Evolutionary conservation across 2,329 filamentous ascomycete genomes (phyloP), one percentile per base, ranked within the genome.

Genomic region (Cryphonectria japonica): DNA sequence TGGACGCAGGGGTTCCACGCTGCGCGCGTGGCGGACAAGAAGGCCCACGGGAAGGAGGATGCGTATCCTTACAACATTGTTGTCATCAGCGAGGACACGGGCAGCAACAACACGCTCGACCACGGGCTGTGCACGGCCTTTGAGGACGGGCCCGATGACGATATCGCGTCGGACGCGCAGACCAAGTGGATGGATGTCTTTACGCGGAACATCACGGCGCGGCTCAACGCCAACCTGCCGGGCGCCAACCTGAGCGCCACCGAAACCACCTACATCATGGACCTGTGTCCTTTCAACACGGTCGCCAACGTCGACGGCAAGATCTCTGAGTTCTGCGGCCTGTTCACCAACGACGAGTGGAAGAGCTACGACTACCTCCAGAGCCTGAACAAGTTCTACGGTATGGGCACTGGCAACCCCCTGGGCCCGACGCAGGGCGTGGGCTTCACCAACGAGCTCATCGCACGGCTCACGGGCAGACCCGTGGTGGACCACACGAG

Each of bases 351-450:
- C 19, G 79, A 86, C 0, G 94, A 97, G 80, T 97, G 93, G 93
- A 82, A 83, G 50, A 82, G 87, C 71, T 97, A 97, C 80, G 91
- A 94, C 80, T 97, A 97, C 83, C 91, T 90, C 79, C 87, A 93
- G 78, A 88, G 91, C 0, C 82, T 98, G 11, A 89, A 89, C 74
- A 97, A 97, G 78, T 97, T 91, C 85, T 97, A 97, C 80, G 91
- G 91, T 69, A 95, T 91, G 80, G 89, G 91, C 14, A 86, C 87
- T 39, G 94, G 94, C 19, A 94, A 94, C 77, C 87, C 89, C 0
- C 86, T 97, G 8, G 95, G 92, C 0, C 88, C 94, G 7, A 94
- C 93, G 0, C 94, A 97, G 80, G 95, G 95, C 0, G 92, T 96
- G 1, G 95, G 95, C 2, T 98, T 91, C 77, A 90, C 91, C 69